A percentile compares a stretch with the other conserved stretches of the same genome.
phyloP scores from a whole-genome alignment of 768 basidiomycete species.

The Crassisporium funariophilum region DNA sequence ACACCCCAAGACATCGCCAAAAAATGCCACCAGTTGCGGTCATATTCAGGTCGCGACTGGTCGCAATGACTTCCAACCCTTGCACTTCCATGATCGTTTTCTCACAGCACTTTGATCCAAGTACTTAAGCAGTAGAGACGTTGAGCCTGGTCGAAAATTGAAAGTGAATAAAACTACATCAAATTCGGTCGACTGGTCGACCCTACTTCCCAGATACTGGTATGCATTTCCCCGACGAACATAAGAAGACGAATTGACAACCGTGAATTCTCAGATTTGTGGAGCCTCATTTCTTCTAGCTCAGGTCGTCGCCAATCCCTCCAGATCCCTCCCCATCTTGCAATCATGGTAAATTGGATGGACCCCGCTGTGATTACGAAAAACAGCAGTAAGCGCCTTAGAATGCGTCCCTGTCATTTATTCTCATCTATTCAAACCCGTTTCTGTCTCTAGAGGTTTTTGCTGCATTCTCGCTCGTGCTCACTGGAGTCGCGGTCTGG shows the following conservation, averaged over 20 bases:
- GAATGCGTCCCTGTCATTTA: no score
- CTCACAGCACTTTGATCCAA: no score
- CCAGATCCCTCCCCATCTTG: background rate
- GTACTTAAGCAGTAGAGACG: no score
- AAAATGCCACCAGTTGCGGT: no score
- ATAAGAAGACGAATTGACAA: background rate
- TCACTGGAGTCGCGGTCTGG: conserved; percentile 35
- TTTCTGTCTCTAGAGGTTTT: conserved; percentile 26
- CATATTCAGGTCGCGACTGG: no score
- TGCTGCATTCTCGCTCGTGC: conserved; percentile 32
- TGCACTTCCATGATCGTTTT: no score
- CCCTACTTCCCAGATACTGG: background rate
- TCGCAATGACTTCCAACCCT: no score
- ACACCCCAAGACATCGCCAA: no score
- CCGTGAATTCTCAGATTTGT: no score
- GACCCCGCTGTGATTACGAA: conserved; percentile 29
- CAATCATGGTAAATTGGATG: conserved; percentile 28
- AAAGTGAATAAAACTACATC: background rate
- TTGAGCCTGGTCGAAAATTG: no score
- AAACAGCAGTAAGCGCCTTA: conserved; percentile 32
- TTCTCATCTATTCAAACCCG: no score
- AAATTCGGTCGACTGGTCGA: conserved; percentile 5
- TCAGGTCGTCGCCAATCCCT: background rate
- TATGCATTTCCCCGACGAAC: background rate
- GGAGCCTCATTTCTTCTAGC: no score